Evolutionary conservation across 768 basidiomycete species (phyloP), one percentile per base, ranked within the genome.

Genomic region (Lactifluus hygrophoroides): DNA sequence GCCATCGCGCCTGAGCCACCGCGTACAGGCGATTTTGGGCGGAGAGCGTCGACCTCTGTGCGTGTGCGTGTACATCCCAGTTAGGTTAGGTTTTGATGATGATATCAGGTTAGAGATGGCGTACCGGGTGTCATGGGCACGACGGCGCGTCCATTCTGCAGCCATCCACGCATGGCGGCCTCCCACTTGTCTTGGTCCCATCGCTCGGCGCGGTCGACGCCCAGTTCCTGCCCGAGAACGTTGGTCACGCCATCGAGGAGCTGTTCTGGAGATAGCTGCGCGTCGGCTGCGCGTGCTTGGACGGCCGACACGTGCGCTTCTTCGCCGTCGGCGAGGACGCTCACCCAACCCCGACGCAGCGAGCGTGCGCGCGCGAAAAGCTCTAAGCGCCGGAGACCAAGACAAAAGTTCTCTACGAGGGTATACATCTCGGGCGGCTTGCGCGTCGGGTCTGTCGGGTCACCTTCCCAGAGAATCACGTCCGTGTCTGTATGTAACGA

Each of bases 371-470:
- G 81, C 0, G 90, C 92, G 63, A 94, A 97, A 13, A 99, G 73
- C 68, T 98, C 93, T 14, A 99, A 82, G 3, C 96, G 83, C 16
- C 95, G 85, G 0, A 88, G 80, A 5, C 94, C 96, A 50, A 96
- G 85, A 68, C 94, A 98, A 70, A 99, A 98, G 70, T 95, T 97
- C 72, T 99, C 96, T 68, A 98, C 88, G 42, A 99, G 80, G 5
- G 87, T 86, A 73, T 97, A 94, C 77, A 94, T 89, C 70, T 98
- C 95, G 17, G 94, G 93, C 0, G 96, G 96, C 72, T 92, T 92
- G 44, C 84, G 81, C 2, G 82, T 85, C 2, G 90, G 89, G 71
- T 95, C 93, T 4, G 77, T 70, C 6, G 84, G 75, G 65, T 94
- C 91, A n/a, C 91, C 88, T 76, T 94, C 90, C 93, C 94, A 96